Base-by-base conservation (phyloP, 1,284 basidiomycete genomes). In the Malassezia sp. region DNA sequence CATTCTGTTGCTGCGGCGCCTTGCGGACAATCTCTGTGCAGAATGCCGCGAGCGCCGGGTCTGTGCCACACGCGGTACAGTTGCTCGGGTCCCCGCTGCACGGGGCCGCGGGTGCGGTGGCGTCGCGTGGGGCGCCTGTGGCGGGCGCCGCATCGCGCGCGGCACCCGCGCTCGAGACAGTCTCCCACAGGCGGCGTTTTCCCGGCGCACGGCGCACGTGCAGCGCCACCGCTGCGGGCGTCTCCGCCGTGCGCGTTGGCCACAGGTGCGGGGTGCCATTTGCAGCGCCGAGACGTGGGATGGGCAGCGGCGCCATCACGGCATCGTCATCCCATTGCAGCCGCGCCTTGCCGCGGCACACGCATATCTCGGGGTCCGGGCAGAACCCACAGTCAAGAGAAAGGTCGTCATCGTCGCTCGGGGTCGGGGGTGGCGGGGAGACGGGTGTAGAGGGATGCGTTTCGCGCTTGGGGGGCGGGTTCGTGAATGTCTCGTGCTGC, bases 321-420 rank as follows among this genome's bases (percentile, higher is more conserved):
- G 8, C 5, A 7, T 40, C 39, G n/a, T 52, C 50, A 9, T 38
- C 51, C 8, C 43, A 20, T 10, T 44, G 23, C 5, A 53, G 29
- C 18, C 22, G 21, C 2, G 51, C 51, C 32, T 49, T 33, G 23
- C 49, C 62, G 4, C 58, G 49, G 33, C 62, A 65, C 3, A 61
- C 60, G 28, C 62, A 65, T 4, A 57, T 54, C 0, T 43, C 49
- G 6, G 49, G 55, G 36, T 63, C 62, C 8, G 59, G 56, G 42
- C 62, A 65, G 39, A 65, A 65, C 3, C 61, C 61, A 28, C 62
- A 65, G 20, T 61, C 62, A 5, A 57, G 46, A 7, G 53, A 57
- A 17, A 60, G 38, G 8, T 38, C 38, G 15, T 41, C 41, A 0
- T 33, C 23, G 7, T 49, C 40, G 9, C 32, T 27, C 11, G 33